Base-by-base conservation (phyloP, 164 flowering plant species). In the Nelumbo lutea region DNA sequence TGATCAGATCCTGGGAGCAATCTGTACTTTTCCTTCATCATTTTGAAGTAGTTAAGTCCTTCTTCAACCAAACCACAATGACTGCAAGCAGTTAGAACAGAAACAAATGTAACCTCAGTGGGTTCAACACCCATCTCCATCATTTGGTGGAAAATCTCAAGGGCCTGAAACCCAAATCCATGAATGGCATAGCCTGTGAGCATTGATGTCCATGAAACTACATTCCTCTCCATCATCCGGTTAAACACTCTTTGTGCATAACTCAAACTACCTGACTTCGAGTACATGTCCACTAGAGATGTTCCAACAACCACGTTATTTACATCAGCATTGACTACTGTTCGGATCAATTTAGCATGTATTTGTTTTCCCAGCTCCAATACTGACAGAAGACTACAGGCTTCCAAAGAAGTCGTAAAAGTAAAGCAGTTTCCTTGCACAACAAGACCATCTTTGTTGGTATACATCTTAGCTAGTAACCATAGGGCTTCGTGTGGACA, bases 271-370 rank as follows among this genome's bases (percentile, higher is more conserved):
- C 78, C 75, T 5, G 68, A 68, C 69, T 80, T 83, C 10, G 76
- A 61, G 66, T 78, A 82, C 85, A 82, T 78, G 69, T 82, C 78
- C 38, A 82, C 42, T 39, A 82, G 62, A 73, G 83, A 73, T 40
- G 82, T 75, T 57, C 78, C 82, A 61, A 81, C 59, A 44, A 79
- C 59, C 15, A 76, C 60, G 67, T 69, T 74, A 13, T 11, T 51
- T 3, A 10, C 42, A 60, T 73, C 74, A 53, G 67, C 72, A 68
- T 62, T 55, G 10, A 41, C 13, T 39, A 41, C 6, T 44, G 70
- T 67, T 41, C 82, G 75, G 14, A 79, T 41, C 38, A 72, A 43
- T 64, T 80, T 73, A 5, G 75, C 81, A 77, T 83, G 86, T 40
- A 83, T 71, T 70, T 81, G 80, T 70, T 73, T 83, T 41, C 84